These are phyloP conservation scores for Helicocarpus griseus DNA, from an alignment of 2,329 filamentous ascomycete species.

Conservation along the genomic window DNA sequence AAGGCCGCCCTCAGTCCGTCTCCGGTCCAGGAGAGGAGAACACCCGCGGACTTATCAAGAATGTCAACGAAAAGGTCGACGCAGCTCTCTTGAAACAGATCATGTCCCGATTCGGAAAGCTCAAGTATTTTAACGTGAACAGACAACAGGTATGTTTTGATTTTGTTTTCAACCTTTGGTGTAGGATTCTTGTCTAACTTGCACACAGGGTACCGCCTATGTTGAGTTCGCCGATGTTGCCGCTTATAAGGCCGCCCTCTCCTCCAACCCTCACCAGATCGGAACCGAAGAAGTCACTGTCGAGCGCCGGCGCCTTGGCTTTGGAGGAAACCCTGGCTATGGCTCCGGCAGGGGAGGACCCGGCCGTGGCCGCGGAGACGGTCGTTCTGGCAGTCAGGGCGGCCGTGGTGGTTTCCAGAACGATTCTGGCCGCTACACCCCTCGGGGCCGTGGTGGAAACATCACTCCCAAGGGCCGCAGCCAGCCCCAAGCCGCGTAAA, in stretches of 20 bases:
- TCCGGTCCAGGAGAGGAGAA: conserved; percentile 58
- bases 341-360: conserved; percentile 53
- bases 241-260: conserved; percentile 72
- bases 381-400: conserved; percentile 51
- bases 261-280: conserved; percentile 76
- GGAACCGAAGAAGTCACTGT: conserved; percentile 74
- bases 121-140: conserved; percentile 55
- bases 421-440: conserved; percentile 56
- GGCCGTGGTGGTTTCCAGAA: conserved; percentile 61
- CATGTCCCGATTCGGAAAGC: conserved; percentile 59
- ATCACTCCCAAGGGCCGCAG: conserved; percentile 38
- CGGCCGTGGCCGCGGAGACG: conserved; percentile 58
- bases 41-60: conserved; percentile 84
- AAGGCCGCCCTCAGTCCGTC: conserved; percentile 62
- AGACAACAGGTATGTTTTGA: conserved; percentile 61
- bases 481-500: conserved; percentile 36
- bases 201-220: conserved; percentile 79
- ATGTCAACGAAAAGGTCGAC: conserved; percentile 81
- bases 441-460: conserved; percentile 55
- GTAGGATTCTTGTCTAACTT: conserved; percentile 9
- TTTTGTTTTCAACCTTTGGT: no score
- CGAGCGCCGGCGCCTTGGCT: conserved; percentile 69
- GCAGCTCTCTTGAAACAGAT: conserved; percentile 60
- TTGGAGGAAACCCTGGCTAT: conserved; percentile 56
- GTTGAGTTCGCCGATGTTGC: conserved; percentile 79